A percentile compares a stretch with the other conserved stretches of the same genome.
Evolutionary conservation across 192 early-diverging fungal species (phyloP).

Genomic region (Mortierella alpina): DNA sequence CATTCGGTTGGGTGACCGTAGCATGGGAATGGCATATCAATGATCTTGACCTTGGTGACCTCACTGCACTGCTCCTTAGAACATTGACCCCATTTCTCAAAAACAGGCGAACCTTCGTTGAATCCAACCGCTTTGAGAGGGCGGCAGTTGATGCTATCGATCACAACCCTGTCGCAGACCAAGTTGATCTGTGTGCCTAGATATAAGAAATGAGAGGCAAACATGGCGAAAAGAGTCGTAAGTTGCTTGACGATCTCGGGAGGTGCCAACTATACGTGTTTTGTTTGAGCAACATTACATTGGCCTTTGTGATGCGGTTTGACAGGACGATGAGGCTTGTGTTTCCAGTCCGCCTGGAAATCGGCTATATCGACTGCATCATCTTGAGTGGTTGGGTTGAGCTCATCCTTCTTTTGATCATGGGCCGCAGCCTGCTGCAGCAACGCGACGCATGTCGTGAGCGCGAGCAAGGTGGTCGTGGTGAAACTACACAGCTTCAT

Average conservation of each 20-base stretch:
- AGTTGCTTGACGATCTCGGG: too few species aligned
- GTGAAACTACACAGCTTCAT: neutral
- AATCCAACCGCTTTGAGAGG: neutral
- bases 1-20: neutral
- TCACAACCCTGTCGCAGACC: conserved; percentile 6
- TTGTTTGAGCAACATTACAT: too few species aligned
- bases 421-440: conserved; percentile 4
- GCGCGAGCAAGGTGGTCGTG: neutral
- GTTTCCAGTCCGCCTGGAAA: too few species aligned
- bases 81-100: neutral
- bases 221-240: too few species aligned
- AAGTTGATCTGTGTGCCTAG: conserved; percentile 10
- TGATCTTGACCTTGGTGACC: neutral
- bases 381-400: too few species aligned
- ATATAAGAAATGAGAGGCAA: neutral
- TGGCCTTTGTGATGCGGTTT: too few species aligned
- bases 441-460: conserved; percentile 1
- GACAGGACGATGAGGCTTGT: too few species aligned
- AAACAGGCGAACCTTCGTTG: neutral
- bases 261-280: too few species aligned
- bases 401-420: too few species aligned
- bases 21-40: conserved; percentile 7
- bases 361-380: too few species aligned
- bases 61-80: neutral
- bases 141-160: conserved; percentile 13